Conservation (phyloP, 495 filamentous ascomycete species). For the Lasiosphaeria miniovina region DNA sequence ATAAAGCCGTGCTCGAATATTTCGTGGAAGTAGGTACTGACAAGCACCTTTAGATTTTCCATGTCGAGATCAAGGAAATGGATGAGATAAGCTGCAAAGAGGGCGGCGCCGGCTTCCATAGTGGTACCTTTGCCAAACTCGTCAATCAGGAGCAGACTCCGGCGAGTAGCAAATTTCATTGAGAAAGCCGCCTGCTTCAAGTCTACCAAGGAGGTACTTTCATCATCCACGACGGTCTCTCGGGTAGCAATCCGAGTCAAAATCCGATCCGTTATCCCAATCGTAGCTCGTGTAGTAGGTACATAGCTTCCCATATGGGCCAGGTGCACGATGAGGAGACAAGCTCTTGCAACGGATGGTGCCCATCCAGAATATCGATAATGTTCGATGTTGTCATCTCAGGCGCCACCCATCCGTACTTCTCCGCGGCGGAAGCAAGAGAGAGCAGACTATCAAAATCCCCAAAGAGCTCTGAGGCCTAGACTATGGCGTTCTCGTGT, state of each 20-base stretch:
- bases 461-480: conserved; percentile 72
- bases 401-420: conserved; percentile 70
- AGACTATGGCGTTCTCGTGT: conserved; percentile 63
- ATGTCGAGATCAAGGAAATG: conserved; percentile 61
- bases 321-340: conserved; percentile 86
- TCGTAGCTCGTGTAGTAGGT: conserved; percentile 70
- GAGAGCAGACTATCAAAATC: conserved; percentile 89
- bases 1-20: conserved; percentile 79
- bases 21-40: conserved; percentile 92
- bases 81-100: conserved; percentile 79
- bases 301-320: conserved; percentile 93
- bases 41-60: conserved; percentile 77
- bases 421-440: conserved; percentile 71
- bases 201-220: conserved; percentile 93
- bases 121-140: conserved; percentile 97
- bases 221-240: conserved; percentile 78
- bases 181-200: conserved; percentile 82
- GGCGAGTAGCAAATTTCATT: conserved; percentile 70
- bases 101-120: conserved; percentile 73
- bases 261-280: conserved; percentile 92
- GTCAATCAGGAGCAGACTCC: conserved; percentile 81
- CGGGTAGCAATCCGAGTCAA: conserved; percentile 82
- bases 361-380: conserved; percentile 74
- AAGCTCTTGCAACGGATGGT: conserved; percentile 86
- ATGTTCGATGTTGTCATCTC: conserved; percentile 68